Base-by-base conservation (phyloP, 73 alveolate species). In the Paramecium sexaurelia region DNA sequence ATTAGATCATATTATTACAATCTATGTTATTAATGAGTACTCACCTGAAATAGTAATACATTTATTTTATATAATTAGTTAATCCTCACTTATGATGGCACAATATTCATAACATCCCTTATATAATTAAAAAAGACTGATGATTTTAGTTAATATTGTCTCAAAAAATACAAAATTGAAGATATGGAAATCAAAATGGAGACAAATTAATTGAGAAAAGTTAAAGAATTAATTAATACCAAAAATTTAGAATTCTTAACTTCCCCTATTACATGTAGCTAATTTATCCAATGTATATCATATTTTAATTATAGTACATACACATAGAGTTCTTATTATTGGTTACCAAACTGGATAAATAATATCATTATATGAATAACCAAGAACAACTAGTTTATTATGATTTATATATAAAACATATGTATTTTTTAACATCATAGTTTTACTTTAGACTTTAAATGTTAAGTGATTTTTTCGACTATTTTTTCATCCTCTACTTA, bases 141-240 rank as follows among this genome's bases (percentile, higher is more conserved):
- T n/a, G 87, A 73, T 73, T 73, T 41, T 73, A 73, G 41, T 78
- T 26, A 20, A 6, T 78, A 41, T 29, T 22, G 67, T 51, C 33
- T 51, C 1, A 78, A 45, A 24, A 41, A 78, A 45, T 78, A 41
- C 41, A 78, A 41, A 78, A 41, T 78, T 11, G 90, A 78, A 27
- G 90, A 78, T 22, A 78, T 78, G 68, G 90, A 78, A 11, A 41
- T 41, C 10, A 78, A 78, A 43, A 41, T 43, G 43, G 90, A 78
- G 36, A 73, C 55, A 7, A 40, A 78, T 26, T 26, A 43, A 40
- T 29, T 45, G 40, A 78, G 43, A 61, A 78, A 78, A 78, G 71
- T 20, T 20, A 78, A 78, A 78, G 90, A 78, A 29, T 33, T 61
- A 32, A 51, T 51, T 51, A 61, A 61, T 24, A 32, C 57, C 43